phyloP scores from a whole-genome alignment of 192 early-diverging fungal genomes.

The Podila epicladia region DNA sequence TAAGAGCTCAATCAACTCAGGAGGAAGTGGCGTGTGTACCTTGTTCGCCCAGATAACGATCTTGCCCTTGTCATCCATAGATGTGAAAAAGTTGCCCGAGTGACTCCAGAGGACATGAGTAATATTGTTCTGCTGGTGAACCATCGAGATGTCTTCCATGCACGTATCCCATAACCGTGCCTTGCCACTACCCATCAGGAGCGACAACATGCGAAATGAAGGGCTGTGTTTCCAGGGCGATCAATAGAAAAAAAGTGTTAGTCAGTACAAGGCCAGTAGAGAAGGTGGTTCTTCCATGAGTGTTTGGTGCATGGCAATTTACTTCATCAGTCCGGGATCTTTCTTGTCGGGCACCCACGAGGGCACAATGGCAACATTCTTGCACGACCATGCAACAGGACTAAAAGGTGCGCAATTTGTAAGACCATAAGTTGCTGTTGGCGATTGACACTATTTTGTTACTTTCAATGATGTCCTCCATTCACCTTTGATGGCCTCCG shows the following conservation, averaged over 20 bases:
- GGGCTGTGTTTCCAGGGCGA: slow-evolving; percentile 14
- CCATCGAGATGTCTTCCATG: slow-evolving; percentile 43
- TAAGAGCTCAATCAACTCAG: background rate
- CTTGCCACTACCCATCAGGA: slow-evolving; percentile 25
- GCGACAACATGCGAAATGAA: slow-evolving; percentile 35
- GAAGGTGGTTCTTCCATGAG: background rate
- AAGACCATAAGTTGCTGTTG: too few species aligned
- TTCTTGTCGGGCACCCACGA: slow-evolving; percentile 49
- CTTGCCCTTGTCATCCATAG: slow-evolving; percentile 48
- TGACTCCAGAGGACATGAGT: slow-evolving; percentile 43
- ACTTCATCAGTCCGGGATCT: slow-evolving; percentile 45
- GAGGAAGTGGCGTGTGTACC: slow-evolving; percentile 10
- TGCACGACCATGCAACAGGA: slow-evolving; percentile 46
- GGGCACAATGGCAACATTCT: slow-evolving; percentile 39
- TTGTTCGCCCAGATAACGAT: slow-evolving; percentile 48
- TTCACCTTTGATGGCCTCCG: slow-evolving; percentile 35
- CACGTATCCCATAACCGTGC: slow-evolving; percentile 38
- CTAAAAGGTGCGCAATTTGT: slow-evolving; percentile 1
- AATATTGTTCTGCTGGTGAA: slow-evolving; percentile 39
- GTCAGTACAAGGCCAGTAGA: background rate
- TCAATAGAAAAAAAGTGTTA: background rate
- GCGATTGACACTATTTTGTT: background rate
- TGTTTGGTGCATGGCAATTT: background rate
- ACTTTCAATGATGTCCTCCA: background rate
- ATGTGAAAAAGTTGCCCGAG: slow-evolving; percentile 31